Base-by-base conservation (phyloP, 2,329 filamentous ascomycete genomes). In the Leptographium radiaticola region DNA sequence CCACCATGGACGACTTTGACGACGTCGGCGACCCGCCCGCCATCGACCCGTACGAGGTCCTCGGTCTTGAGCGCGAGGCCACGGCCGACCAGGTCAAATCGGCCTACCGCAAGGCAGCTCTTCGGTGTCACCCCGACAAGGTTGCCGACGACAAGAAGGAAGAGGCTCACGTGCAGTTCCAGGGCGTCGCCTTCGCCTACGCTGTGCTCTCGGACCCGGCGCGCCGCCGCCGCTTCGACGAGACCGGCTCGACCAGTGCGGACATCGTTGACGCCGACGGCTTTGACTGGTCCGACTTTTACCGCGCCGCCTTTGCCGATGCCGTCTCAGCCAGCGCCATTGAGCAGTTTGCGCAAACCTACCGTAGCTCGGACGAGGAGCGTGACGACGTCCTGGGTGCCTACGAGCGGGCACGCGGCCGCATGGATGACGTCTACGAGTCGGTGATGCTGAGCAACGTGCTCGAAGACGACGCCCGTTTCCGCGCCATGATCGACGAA, bases 271-370 rank as follows among this genome's bases (percentile, higher is more conserved):
- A 89, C 65, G 77, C 80, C 5, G 83, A 87, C 56, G 86, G 84
- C 53, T 98, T 97, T 71, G 80, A 88, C 73, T 98, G 93, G 93
- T 75, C 80, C 53, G 84, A 87, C 49, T 98, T 89, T 73, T 98
- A 94, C 74, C 81, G 83, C 53, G 82, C 85, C 59, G 89, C 95
- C 62, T 95, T 84, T 67, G 80, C 79, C 50, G 84, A 90, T 54
- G 76, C 88, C 31, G 75, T 98, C 51, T 89, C 81, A 18, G 71
- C 76, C 4, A 82, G 87, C 56, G 80, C 81, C 5, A 91, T 98
- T 60, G 76, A 84, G 53, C 79, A 82, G 53, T 87, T 97, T 63
- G 80, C 86, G 56, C 71, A 75, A 34, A 75, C 84, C 59, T 98
- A 97, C 74, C 89, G 91, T 70, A 80, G 81, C 18, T 90, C 88